Conservation (phyloP, 441 rosid species). For the Brassica balearica region DNA sequence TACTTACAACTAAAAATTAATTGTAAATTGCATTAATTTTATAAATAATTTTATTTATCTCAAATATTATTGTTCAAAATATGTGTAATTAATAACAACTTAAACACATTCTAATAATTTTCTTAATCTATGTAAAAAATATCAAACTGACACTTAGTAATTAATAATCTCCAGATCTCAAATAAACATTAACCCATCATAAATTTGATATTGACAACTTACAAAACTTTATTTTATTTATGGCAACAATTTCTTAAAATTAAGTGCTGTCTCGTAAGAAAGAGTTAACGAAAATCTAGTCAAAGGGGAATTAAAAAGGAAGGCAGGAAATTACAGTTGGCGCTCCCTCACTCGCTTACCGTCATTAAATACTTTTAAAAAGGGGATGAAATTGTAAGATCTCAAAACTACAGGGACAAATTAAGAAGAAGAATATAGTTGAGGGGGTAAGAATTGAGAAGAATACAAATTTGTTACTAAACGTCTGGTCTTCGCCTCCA, state of each 20-base stretch:
- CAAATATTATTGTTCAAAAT: too few species aligned
- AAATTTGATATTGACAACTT: background rate
- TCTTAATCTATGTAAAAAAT: too few species aligned
- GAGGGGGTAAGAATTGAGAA: conserved; percentile 7
- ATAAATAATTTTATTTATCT: too few species aligned
- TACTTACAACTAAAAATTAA: too few species aligned
- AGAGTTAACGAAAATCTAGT: conserved; percentile 9
- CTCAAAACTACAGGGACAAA: conserved; percentile 11
- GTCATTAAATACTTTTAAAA: background rate
- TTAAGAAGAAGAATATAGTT: conserved; percentile 8
- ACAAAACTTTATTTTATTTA: background rate
- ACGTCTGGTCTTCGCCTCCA: conserved; percentile 13
- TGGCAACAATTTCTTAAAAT: background rate
- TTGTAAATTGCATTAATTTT: too few species aligned
- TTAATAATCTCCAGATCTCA: too few species aligned
- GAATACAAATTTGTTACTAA: conserved; percentile 15
- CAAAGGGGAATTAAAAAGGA: conserved; percentile 10
- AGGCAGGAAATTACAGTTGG: conserved; percentile 24
- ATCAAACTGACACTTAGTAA: too few species aligned
- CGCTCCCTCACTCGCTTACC: background rate
- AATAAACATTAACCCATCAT: too few species aligned
- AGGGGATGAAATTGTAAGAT: background rate
- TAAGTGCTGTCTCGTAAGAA: background rate
- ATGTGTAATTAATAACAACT: too few species aligned
- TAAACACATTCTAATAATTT: too few species aligned